phyloP scores from a whole-genome alignment of 2,329 filamentous ascomycete genomes.

The Fusarium algeriense region DNA sequence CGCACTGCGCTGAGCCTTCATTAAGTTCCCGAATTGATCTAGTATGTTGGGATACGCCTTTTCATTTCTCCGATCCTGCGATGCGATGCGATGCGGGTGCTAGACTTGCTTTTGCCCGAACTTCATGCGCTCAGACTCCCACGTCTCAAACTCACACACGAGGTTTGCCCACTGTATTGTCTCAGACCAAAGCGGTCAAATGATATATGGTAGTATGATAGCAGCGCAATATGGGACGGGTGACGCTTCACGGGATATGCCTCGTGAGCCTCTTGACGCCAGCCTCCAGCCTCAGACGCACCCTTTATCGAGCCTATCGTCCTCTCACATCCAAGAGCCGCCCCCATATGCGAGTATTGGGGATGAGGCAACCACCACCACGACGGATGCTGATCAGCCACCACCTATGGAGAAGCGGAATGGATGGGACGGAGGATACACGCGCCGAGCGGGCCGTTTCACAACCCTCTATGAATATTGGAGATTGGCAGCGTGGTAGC shows the following conservation, averaged over 20 bases:
- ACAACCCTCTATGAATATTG: conserved; percentile 27
- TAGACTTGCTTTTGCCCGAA: conserved; percentile 11
- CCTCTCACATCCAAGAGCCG: conserved; percentile 30
- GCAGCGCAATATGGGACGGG: conserved; percentile 14
- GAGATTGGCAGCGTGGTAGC: conserved; percentile 27
- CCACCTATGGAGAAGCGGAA: conserved; percentile 19
- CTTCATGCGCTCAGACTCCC: conserved; percentile 24
- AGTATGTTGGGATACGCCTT: conserved; percentile 7
- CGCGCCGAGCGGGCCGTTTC: conserved; percentile 48
- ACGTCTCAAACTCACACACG: conserved; percentile 16
- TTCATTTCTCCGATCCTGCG: conserved; percentile 17
- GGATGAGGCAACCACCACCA: conserved; percentile 23
- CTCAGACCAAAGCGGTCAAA: conserved; percentile 38
- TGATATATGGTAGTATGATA: conserved; percentile 28
- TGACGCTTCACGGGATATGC: conserved; percentile 33
- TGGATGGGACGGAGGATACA: conserved; percentile 43
- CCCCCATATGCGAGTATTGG: conserved; percentile 21
- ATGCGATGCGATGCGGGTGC: conserved; percentile 14
- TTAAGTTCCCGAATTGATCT: conserved; percentile 16
- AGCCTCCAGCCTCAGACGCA: conserved; percentile 31
- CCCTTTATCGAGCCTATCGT: conserved; percentile 7
- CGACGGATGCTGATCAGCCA: conserved; percentile 21
- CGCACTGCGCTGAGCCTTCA: conserved; percentile 4
- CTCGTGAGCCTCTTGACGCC: conserved; percentile 36
- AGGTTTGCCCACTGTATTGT: conserved; percentile 21